A percentile compares a stretch with the other conserved stretches of the same genome.
These are phyloP conservation scores for Aspergillus versicolor DNA, from an alignment of 2,329 filamentous ascomycete genomes.

Conservation along the genomic window DNA sequence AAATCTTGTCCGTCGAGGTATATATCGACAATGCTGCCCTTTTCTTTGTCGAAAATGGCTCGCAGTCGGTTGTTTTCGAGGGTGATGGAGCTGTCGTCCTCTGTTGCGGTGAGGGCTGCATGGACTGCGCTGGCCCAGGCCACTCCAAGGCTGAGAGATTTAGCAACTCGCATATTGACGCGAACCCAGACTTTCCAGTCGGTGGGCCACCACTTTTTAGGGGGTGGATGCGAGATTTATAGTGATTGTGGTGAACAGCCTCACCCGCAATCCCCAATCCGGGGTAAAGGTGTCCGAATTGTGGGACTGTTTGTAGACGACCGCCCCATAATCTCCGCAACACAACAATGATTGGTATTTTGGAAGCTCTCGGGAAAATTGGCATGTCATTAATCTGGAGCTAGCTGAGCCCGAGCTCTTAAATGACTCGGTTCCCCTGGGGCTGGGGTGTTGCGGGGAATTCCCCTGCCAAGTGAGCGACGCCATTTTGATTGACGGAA, in stretches of 20 bases:
- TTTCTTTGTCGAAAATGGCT: conserved; percentile 45
- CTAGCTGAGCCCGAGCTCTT: too few relatives aligned
- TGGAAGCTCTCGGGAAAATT: background rate
- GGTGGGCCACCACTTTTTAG: too few relatives aligned
- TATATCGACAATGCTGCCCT: conserved; percentile 44
- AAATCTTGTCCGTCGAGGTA: conserved; percentile 53
- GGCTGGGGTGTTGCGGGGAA: conserved; percentile 13
- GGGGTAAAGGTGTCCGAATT: conserved; percentile 9
- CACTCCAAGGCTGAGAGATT: conserved; percentile 2
- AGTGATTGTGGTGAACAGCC: background rate
- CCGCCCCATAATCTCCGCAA: background rate
- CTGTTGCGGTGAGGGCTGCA: conserved; percentile 18
- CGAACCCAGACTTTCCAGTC: background rate
- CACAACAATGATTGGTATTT: background rate
- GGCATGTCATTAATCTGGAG: background rate
- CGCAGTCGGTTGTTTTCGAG: conserved; percentile 48
- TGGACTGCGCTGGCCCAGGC: conserved; percentile 12
- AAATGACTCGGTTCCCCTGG: background rate
- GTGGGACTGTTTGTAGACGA: background rate
- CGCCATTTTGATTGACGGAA: conserved; percentile 15
- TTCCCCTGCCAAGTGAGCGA: conserved; percentile 6
- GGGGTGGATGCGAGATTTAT: background rate
- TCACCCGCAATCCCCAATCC: background rate
- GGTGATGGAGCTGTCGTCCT: conserved; percentile 24
- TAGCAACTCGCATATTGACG: conserved; percentile 11